Evolutionary conservation across 2,329 filamentous ascomycete genomes (phyloP).

Genomic region (Fusarium cicatricum): DNA sequence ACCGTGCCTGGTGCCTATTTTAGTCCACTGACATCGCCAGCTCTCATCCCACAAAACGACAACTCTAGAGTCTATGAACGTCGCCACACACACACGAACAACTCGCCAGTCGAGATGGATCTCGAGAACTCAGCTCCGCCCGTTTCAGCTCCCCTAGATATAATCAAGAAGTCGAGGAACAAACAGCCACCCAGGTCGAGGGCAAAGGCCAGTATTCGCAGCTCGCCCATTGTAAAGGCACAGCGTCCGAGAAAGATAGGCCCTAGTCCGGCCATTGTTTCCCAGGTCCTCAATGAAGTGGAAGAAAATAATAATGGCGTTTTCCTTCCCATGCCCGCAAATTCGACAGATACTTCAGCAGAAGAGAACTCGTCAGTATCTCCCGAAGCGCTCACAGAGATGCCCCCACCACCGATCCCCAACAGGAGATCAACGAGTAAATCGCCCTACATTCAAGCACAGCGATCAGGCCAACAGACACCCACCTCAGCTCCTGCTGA

Average conservation of each 20-base stretch:
- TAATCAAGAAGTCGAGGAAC: conserved; percentile 62
- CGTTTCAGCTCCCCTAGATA: conserved; percentile 53
- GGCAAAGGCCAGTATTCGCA: conserved; percentile 64
- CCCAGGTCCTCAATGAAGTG: conserved; percentile 63
- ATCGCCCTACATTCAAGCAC: conserved; percentile 72
- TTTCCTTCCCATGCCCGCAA: conserved; percentile 50
- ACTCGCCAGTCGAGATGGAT: conserved; percentile 67
- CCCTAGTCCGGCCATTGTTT: conserved; percentile 63
- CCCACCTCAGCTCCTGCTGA: conserved; percentile 35
- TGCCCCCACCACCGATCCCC: conserved; percentile 74
- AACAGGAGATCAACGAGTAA: conserved; percentile 69
- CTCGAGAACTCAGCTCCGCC: conserved; percentile 54
- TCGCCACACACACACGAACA: conserved; percentile 49
- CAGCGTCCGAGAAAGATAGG: conserved; percentile 62
- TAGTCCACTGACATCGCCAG: conserved; percentile 83
- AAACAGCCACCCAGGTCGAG: conserved; percentile 61
- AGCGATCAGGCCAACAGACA: conserved; percentile 49
- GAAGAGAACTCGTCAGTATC: conserved; percentile 73
- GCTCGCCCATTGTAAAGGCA: conserved; percentile 78
- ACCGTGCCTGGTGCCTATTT: conserved; percentile 78
- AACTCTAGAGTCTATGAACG: conserved; percentile 32
- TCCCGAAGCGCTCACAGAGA: conserved; percentile 69
- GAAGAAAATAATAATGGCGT: conserved; percentile 50
- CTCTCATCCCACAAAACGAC: conserved; percentile 67
- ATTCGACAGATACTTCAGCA: conserved; percentile 60